Percentiles rank a stretch among this genome's conserved stretches.
Evolutionary conservation across 495 filamentous ascomycete species (phyloP).

Genomic region (Apiosordaria backusii): DNA sequence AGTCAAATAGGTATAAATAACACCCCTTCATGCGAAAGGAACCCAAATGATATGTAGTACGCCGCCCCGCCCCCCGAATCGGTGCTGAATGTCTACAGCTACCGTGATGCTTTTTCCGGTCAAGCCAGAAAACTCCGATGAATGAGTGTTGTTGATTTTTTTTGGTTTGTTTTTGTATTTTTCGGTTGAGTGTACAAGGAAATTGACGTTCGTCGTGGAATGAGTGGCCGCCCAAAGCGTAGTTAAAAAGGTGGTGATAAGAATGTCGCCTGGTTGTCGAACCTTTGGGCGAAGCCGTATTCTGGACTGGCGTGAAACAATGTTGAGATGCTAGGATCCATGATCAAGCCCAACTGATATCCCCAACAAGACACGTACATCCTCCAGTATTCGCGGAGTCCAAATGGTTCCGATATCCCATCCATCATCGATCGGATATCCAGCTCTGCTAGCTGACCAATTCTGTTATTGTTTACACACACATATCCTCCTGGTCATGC

Average conservation of each 20-base stretch:
- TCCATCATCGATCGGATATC: conserved; percentile 28
- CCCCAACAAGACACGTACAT: conserved; percentile 20
- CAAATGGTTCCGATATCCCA: conserved; percentile 34
- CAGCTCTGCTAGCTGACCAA: conserved; percentile 30
- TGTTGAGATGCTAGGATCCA: conserved; percentile 14
- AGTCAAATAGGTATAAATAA: background rate
- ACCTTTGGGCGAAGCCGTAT: conserved; percentile 16
- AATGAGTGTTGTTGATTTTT: background rate
- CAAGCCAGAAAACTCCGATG: background rate
- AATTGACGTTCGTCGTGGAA: background rate
- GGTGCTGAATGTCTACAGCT: background rate
- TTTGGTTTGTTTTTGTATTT: background rate
- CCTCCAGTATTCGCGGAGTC: conserved; percentile 18
- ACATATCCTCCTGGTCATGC: conserved; percentile 28
- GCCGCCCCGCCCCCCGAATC: background rate
- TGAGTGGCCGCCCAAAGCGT: background rate
- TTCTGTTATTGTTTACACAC: conserved; percentile 25
- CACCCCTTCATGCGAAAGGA: conserved; percentile 3
- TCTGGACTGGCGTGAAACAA: conserved; percentile 18
- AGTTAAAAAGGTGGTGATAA: background rate
- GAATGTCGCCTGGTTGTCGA: background rate
- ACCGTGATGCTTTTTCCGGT: background rate
- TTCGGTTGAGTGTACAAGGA: background rate
- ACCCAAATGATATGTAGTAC: background rate
- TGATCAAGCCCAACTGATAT: conserved; percentile 16